These are phyloP conservation scores for Fraxinus latifolia DNA, from an alignment of 305 asterid species.

Conservation along the genomic window DNA sequence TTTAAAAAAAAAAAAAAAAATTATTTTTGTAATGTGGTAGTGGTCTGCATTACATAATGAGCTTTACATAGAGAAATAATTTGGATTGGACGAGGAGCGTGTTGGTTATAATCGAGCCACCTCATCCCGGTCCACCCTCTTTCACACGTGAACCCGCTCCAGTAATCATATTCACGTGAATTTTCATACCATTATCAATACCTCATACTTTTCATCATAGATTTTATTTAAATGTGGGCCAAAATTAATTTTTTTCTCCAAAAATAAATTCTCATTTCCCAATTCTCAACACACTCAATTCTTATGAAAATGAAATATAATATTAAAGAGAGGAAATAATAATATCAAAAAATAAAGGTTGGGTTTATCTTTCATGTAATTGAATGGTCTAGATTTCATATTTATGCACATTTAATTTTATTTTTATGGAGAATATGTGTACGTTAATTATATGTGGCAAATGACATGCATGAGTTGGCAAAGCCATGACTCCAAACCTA, in stretches of 20 bases:
- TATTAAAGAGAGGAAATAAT: background rate
- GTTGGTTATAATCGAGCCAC: constrained; percentile 22
- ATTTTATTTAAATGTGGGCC: constrained; percentile 7
- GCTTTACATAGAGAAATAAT: background rate
- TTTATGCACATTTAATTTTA: background rate
- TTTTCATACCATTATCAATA: constrained; percentile 18
- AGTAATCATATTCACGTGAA: constrained; percentile 31
- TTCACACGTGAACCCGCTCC: constrained; percentile 35
- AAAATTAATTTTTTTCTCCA: background rate
- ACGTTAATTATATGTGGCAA: background rate
- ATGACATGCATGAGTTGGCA: background rate
- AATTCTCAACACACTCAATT: background rate
- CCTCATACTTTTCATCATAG: background rate
- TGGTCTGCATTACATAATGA: background rate
- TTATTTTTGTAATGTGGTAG: background rate
- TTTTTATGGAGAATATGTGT: background rate
- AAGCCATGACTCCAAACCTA: background rate
- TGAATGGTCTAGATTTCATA: background rate
- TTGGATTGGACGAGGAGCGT: constrained; percentile 31
- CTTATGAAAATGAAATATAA: background rate
- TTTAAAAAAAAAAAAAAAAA: too few species aligned
- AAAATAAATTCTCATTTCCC: background rate
- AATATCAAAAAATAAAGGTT: background rate
- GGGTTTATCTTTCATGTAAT: background rate
- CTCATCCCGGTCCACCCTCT: constrained; percentile 24